These are phyloP conservation scores for Chloranthus sessilifolius DNA, from an alignment of 164 flowering plant species.

Conservation along the genomic window DNA sequence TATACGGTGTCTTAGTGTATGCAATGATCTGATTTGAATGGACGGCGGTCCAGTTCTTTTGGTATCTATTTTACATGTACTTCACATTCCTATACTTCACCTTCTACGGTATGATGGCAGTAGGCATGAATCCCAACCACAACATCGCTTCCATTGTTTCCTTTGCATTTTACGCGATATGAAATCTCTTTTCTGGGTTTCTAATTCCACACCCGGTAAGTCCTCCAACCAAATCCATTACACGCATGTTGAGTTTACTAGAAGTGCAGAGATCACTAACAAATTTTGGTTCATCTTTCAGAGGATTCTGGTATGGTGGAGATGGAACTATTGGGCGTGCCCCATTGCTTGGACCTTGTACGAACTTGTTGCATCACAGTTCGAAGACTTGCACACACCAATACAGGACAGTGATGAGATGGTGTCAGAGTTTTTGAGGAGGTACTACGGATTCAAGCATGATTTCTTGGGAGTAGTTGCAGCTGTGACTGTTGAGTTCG, in stretches of 20 bases:
- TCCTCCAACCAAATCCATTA: neutral
- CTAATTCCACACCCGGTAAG: slow-evolving; percentile 24
- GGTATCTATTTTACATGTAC: slow-evolving; percentile 19
- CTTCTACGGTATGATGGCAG: slow-evolving; percentile 18
- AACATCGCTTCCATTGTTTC: slow-evolving; percentile 21
- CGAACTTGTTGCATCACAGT: slow-evolving; percentile 47
- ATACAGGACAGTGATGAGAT: slow-evolving; percentile 9
- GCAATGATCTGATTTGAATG: slow-evolving; percentile 47
- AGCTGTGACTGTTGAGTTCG: slow-evolving; percentile 15
- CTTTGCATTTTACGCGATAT: slow-evolving; percentile 13
- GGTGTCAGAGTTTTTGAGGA: slow-evolving; percentile 24
- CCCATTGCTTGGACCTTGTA: slow-evolving; percentile 53
- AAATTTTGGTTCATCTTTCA: slow-evolving; percentile 14
- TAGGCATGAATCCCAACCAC: slow-evolving; percentile 12
- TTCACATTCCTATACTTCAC: slow-evolving; percentile 16
- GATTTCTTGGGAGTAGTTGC: slow-evolving; percentile 34
- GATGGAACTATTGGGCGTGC: slow-evolving; percentile 44
- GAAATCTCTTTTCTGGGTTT: slow-evolving; percentile 26
- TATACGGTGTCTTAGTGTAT: slow-evolving; percentile 37
- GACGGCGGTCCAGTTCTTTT: slow-evolving; percentile 15
- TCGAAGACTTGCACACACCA: slow-evolving; percentile 27
- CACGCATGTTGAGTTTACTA: no score
- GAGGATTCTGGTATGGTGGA: slow-evolving; percentile 64
- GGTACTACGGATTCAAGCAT: slow-evolving; percentile 32
- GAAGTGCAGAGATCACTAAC: neutral